A percentile compares a stretch with the other conserved stretches of the same genome.
These are phyloP conservation scores for Apophysomyces variabilis DNA, from an alignment of 371 early-diverging fungal genomes.

Conservation along the genomic window DNA sequence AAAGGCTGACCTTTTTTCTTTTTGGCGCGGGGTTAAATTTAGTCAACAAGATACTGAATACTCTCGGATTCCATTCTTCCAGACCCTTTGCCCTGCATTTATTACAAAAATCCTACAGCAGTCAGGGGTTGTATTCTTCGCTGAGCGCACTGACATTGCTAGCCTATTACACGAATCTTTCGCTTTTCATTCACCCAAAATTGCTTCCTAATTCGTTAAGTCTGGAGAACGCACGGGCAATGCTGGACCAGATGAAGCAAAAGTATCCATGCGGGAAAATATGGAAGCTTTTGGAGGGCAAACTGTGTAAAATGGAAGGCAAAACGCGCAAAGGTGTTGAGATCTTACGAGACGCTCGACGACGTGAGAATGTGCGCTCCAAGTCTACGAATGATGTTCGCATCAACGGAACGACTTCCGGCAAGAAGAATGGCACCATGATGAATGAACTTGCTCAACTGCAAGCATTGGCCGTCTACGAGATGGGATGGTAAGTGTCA, in stretches of 20 bases:
- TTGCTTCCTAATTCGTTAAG: conserved; percentile 44
- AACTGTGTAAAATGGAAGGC: conserved; percentile 52
- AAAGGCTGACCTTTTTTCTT: background rate
- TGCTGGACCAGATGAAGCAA: conserved; percentile 44
- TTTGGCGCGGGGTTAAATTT: background rate
- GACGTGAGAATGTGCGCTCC: conserved; percentile 25
- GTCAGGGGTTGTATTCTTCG: conserved; percentile 44
- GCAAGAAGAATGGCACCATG: conserved; percentile 13
- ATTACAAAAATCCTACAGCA: conserved; percentile 41
- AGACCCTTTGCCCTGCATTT: conserved; percentile 52
- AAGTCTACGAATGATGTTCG: conserved; percentile 3
- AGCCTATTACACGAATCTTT: conserved; percentile 51
- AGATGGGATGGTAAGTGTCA: conserved; percentile 51
- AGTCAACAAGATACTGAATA: conserved; percentile 51
- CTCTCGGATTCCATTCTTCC: conserved; percentile 54
- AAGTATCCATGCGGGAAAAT: conserved; percentile 44
- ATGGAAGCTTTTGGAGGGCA: conserved; percentile 53
- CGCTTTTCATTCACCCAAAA: conserved; percentile 51
- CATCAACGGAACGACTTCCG: conserved; percentile 11
- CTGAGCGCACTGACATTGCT: conserved; percentile 46
- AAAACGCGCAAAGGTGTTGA: conserved; percentile 47
- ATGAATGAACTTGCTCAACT: conserved; percentile 42
- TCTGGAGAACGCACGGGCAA: conserved; percentile 33
- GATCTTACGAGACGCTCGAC: conserved; percentile 44
- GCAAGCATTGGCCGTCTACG: conserved; percentile 49